Evolutionary conservation across 176 grass and related monocot species (phyloP), one percentile per base, ranked within the genome.

Genomic region (Ampelocalamus luodianensis): DNA sequence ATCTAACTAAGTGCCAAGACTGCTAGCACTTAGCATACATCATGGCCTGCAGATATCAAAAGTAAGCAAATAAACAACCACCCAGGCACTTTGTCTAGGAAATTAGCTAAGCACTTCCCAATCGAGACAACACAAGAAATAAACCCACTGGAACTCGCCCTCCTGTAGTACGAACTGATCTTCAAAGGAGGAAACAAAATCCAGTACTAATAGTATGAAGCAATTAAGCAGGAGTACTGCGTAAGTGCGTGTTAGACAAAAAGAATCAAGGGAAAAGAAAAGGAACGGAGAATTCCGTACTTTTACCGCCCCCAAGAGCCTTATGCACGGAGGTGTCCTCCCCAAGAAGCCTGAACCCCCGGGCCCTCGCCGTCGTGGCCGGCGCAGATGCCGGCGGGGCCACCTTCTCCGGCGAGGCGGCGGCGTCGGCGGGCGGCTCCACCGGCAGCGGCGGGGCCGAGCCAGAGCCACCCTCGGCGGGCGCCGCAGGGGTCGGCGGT

Each of bases 321-420:
- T 88, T 80, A 70, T 98, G 96, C 38, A 95, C 86, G 44, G 93
- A 90, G 22, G 92, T 93, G 87, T 93, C 93, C 84, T 94, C 86
- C 22, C 89, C 87, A 18, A 98, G 90, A 46, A 98, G 91, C 72
- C 68, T 84, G 72, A 90, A 91, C 29, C 89, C 89, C 2, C 70
- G 90, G 10, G 87, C 38, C 83, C 73, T 89, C 10, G 54, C 76
- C 68, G 82, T 9, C 1, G 55, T 44, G 74, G 55, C 79, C 50
- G 29, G 5, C 51, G 44, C 59, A 40, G 71, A 12, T 11, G 65
- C 80, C 6, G 78, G 71, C 5, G 83, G 45, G 4, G 84, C 26
- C 37, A 59, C 66, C 70, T 85, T 87, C 77, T 92, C 85, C 64
- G 86, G 55, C 37, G 85, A 68, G 29, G 83, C 81, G 5, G 49